Evolutionary conservation across 805 yeast species (phyloP).

Genomic region (Ogataea polymorpha): DNA sequence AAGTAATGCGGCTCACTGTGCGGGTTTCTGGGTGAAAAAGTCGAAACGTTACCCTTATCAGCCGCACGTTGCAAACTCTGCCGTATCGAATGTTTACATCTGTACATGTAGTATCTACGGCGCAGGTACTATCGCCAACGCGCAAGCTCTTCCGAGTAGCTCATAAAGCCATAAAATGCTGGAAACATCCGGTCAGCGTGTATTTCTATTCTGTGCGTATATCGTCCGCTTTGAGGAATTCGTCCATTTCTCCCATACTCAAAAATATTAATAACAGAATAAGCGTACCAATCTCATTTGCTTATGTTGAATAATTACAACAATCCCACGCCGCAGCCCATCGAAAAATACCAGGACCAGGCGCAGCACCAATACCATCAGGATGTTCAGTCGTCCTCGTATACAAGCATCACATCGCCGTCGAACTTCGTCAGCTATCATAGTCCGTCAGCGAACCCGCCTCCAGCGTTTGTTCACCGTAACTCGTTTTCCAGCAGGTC

Average conservation of each 20-base stretch:
- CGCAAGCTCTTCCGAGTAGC: no score
- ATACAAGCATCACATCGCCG: slow-evolving; percentile 28
- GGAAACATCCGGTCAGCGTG: no score
- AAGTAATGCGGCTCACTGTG: no score
- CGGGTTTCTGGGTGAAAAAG: no score
- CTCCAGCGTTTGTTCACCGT: slow-evolving; percentile 24
- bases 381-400: slow-evolving; percentile 21
- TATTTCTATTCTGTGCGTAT: not conserved
- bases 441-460: slow-evolving; percentile 34
- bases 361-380: slow-evolving; percentile 14
- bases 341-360: slow-evolving; percentile 16
- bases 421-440: slow-evolving; percentile 30
- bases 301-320: slow-evolving; percentile 16
- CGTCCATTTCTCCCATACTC: not conserved
- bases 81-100: no score
- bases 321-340: slow-evolving; percentile 17
- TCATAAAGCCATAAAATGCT: no score
- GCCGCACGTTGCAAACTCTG: no score
- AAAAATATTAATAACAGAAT: slow-evolving; percentile 10
- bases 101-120: no score
- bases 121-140: no score
- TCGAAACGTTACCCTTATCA: no score
- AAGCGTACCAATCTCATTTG: slow-evolving; percentile 4
- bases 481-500: slow-evolving; percentile 28
- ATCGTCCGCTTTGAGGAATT: not conserved